Evolutionary conservation across 2,329 filamentous ascomycete genomes (phyloP).

Genomic region (Capronia coronata): DNA sequence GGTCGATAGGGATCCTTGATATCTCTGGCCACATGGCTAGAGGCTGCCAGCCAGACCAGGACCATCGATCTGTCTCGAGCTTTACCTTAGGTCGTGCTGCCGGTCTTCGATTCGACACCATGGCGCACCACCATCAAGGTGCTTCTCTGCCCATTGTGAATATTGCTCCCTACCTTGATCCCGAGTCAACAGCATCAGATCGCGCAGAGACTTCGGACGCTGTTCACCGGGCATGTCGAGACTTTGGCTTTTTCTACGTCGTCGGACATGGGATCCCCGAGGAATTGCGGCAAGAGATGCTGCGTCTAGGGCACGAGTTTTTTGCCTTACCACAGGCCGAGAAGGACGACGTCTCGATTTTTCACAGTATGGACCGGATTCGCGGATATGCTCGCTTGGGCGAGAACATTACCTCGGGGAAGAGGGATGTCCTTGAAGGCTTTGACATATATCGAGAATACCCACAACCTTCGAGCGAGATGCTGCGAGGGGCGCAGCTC

Average conservation of each 20-base stretch:
- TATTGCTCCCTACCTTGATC: conserved; percentile 5
- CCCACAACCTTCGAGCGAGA: background rate
- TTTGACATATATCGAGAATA: conserved; percentile 9
- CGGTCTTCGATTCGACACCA: background rate
- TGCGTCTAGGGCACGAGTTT: conserved; percentile 34
- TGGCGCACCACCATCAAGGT: background rate
- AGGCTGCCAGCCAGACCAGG: background rate
- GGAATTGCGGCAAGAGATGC: conserved; percentile 29
- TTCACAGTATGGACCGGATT: conserved; percentile 7
- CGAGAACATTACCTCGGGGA: conserved; percentile 6
- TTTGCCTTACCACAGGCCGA: conserved; percentile 5
- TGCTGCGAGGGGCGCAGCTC: conserved; percentile 3
- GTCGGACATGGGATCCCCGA: conserved; percentile 34
- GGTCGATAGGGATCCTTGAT: background rate
- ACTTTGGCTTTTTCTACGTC: conserved; percentile 37
- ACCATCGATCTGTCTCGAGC: no score
- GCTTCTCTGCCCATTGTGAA: conserved; percentile 2
- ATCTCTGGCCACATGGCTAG: background rate
- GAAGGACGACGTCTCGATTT: conserved; percentile 9
- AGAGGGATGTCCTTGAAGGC: conserved; percentile 8
- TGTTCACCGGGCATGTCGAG: conserved; percentile 5
- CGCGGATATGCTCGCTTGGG: conserved; percentile 8
- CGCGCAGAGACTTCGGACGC: background rate
- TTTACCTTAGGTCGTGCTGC: no score
- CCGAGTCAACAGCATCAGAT: background rate